Evolutionary conservation across 306 rosid species (phyloP).

Genomic region (Vicia villosa): DNA sequence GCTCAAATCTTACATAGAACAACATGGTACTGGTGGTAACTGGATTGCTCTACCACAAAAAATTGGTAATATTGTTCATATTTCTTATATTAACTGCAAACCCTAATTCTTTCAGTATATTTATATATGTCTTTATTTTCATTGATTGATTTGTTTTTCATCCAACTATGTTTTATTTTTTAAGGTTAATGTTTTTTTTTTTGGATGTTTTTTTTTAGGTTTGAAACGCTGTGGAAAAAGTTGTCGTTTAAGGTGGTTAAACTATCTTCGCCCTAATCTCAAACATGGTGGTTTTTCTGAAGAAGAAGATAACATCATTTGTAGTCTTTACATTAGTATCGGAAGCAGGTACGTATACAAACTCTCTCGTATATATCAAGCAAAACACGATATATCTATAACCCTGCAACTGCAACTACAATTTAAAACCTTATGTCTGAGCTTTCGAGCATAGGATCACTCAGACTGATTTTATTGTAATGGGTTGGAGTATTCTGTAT

Average conservation of each 20-base stretch:
- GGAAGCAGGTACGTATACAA: conserved; percentile 80
- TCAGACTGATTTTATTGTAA: no score
- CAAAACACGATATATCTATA: no score
- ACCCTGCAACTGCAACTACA: neutral
- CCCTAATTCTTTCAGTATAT: neutral
- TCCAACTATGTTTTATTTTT: neutral
- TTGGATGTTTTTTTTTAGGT: conserved; percentile 49
- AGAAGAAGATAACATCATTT: conserved; percentile 87
- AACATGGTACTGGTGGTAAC: conserved; percentile 53
- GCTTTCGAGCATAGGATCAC: no score
- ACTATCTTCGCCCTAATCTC: conserved; percentile 95
- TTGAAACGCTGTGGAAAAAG: conserved; percentile 94
- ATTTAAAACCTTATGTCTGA: neutral
- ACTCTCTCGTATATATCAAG: neutral
- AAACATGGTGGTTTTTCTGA: conserved; percentile 92
- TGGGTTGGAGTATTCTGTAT: neutral
- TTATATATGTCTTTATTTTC: conserved; percentile 5
- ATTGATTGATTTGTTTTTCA: neutral
- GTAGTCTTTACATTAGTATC: conserved; percentile 80
- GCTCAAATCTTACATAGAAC: conserved; percentile 50
- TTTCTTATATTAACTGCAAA: neutral
- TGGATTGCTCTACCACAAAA: conserved; percentile 60
- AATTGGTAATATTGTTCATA: conserved; percentile 54
- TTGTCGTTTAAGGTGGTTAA: conserved; percentile 91
- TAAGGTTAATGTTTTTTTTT: neutral